Evolutionary conservation across 2,329 filamentous ascomycete genomes (phyloP).

Genomic region (Mycosphaerelloides madeirae): DNA sequence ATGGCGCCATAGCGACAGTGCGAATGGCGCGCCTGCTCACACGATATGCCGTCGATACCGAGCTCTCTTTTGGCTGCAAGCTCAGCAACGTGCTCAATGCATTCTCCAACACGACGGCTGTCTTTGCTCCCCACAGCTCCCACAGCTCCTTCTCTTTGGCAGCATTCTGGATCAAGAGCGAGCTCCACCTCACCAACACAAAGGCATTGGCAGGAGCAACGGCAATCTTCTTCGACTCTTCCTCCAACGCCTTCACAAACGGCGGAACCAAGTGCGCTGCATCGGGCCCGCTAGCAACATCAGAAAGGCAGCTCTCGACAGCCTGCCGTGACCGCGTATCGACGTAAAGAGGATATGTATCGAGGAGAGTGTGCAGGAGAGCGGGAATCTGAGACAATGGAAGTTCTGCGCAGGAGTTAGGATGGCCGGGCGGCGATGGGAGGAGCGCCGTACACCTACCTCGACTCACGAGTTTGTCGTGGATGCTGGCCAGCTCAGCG

Average conservation of each 20-base stretch:
- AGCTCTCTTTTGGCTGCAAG: slow-evolving; percentile 56
- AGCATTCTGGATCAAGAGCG: slow-evolving; percentile 68
- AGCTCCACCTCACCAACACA: slow-evolving; percentile 86
- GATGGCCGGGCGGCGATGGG: not conserved
- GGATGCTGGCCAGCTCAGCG: slow-evolving; percentile 41
- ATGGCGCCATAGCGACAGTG: slow-evolving; percentile 60
- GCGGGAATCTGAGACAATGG: slow-evolving; percentile 22
- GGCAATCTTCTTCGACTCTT: slow-evolving; percentile 69
- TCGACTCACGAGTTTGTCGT: slow-evolving; percentile 41
- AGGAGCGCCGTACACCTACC: slow-evolving; percentile 32
- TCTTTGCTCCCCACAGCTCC: slow-evolving; percentile 60
- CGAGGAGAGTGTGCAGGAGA: slow-evolving; percentile 67
- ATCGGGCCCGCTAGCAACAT: slow-evolving; percentile 58
- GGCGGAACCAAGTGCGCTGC: slow-evolving; percentile 55
- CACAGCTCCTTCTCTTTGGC: slow-evolving; percentile 56
- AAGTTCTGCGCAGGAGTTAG: slow-evolving; percentile 18
- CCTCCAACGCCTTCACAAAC: slow-evolving; percentile 63
- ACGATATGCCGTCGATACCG: slow-evolving; percentile 69
- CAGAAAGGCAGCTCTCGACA: slow-evolving; percentile 72
- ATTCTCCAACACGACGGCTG: slow-evolving; percentile 66
- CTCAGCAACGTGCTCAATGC: slow-evolving; percentile 73
- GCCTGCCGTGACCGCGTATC: slow-evolving; percentile 80
- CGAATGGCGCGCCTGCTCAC: slow-evolving; percentile 76
- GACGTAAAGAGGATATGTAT: slow-evolving; percentile 79
- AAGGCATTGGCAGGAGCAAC: slow-evolving; percentile 79